Conservation (phyloP, 345 rosid species). For the Anastatica hierochuntica region DNA sequence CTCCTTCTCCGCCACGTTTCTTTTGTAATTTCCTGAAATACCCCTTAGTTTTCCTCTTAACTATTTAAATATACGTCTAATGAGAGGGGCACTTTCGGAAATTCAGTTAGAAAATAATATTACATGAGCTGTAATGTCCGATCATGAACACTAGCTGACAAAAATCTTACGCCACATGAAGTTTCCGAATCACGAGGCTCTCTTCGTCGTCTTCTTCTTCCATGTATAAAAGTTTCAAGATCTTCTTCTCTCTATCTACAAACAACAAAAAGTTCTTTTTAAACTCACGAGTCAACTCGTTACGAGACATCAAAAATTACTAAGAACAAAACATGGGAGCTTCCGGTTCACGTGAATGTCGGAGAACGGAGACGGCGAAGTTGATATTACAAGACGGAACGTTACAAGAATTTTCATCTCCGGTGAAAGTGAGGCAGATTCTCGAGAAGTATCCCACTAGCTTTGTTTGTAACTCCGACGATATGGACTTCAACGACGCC, state of each 20-base stretch:
- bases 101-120: neutral
- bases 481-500: conserved; percentile 86
- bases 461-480: conserved; percentile 89
- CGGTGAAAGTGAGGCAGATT: conserved; percentile 68
- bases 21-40: neutral
- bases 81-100: neutral
- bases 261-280: too few species aligned
- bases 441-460: conserved; percentile 45
- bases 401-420: conserved; percentile 64
- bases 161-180: conserved; percentile 8
- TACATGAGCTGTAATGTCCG: conserved; percentile 22
- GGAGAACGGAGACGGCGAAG: conserved; percentile 70
- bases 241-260: neutral
- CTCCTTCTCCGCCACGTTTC: conserved; percentile 24
- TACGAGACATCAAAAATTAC: too few species aligned
- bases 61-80: too few species aligned
- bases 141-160: conserved; percentile 14
- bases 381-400: conserved; percentile 66
- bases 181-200: conserved; percentile 25
- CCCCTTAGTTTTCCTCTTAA: neutral
- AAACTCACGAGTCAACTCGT: too few species aligned
- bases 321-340: too few species aligned
- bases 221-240: conserved; percentile 13
- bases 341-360: conserved; percentile 64
- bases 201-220: neutral